phyloP scores from a whole-genome alignment of 2,329 filamentous ascomycete genomes.

The Fusarium camptoceras region DNA sequence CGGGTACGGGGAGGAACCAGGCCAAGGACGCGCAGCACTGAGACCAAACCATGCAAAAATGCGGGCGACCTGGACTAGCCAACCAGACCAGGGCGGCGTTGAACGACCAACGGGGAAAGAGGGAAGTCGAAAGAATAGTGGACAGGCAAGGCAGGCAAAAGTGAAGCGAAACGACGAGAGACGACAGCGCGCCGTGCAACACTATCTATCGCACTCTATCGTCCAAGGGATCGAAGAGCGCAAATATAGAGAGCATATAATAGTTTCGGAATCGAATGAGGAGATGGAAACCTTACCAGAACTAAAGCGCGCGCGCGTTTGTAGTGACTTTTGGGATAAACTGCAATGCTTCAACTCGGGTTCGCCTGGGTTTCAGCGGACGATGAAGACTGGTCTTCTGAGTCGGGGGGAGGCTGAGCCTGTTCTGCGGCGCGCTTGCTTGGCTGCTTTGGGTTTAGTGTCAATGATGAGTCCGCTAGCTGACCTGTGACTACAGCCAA shows the following conservation, averaged over 20 bases:
- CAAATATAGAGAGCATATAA: slow-evolving; percentile 17
- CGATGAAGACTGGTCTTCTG: slow-evolving; percentile 46
- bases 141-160: slow-evolving; percentile 31
- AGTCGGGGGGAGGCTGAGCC: slow-evolving; percentile 42
- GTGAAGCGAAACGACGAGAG: slow-evolving; percentile 37
- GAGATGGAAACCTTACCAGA: slow-evolving; percentile 50
- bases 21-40: slow-evolving; percentile 44
- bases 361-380: slow-evolving; percentile 50
- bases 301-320: slow-evolving; percentile 45
- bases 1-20: slow-evolving; percentile 27
- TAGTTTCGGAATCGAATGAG: slow-evolving; percentile 24
- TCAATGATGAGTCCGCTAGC: slow-evolving; percentile 35
- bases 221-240: slow-evolving; percentile 8
- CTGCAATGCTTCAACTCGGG: slow-evolving; percentile 46
- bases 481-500: slow-evolving; percentile 39
- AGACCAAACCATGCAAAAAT: slow-evolving; percentile 36
- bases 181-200: slow-evolving; percentile 32
- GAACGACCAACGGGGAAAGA: slow-evolving; percentile 23
- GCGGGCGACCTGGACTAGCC: slow-evolving; percentile 29
- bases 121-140: slow-evolving; percentile 34
- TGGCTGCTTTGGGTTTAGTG: slow-evolving; percentile 49
- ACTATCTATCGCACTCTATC: slow-evolving; percentile 35
- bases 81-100: slow-evolving; percentile 14
- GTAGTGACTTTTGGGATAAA: slow-evolving; percentile 42
- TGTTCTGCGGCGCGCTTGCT: slow-evolving; percentile 33